A percentile compares a stretch with the other conserved stretches of the same genome.
phyloP scores from a whole-genome alignment of 2,329 filamentous ascomycete genomes.

The Diaporthe batatas region DNA sequence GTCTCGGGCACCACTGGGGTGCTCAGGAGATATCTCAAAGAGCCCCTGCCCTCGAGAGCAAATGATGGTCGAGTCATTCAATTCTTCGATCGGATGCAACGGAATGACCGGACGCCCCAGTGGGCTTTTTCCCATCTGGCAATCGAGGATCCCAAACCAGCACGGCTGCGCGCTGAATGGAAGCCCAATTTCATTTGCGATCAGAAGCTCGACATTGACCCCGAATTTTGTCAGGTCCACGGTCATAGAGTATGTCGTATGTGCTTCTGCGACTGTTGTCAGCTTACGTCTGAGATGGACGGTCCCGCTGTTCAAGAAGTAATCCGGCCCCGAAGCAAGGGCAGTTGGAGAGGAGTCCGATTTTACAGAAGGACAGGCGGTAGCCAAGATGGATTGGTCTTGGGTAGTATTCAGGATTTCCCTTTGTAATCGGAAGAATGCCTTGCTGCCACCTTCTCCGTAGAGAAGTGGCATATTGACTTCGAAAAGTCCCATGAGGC shows the following conservation, averaged over 20 bases:
- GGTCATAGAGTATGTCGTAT: background rate
- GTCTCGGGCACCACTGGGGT: background rate
- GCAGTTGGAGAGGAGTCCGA: background rate
- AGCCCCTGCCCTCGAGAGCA: background rate
- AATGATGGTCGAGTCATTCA: background rate
- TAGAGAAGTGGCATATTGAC: slow-evolving; percentile 19
- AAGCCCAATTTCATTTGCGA: background rate
- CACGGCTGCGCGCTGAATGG: background rate
- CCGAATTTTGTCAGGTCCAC: background rate
- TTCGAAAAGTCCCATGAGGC: slow-evolving; percentile 6
- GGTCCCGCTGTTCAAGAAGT: background rate
- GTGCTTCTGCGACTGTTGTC: background rate
- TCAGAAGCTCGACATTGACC: background rate
- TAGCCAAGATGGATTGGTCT: background rate
- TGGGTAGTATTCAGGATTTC: background rate
- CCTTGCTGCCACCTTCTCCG: slow-evolving; percentile 3
- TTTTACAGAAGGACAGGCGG: background rate
- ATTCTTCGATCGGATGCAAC: background rate
- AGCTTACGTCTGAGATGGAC: background rate
- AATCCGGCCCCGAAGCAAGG: background rate
- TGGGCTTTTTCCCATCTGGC: background rate
- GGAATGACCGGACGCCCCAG: background rate
- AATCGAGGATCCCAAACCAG: background rate
- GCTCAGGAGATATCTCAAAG: background rate
- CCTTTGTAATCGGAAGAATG: background rate